phyloP scores from a whole-genome alignment of 2,329 filamentous ascomycete genomes.

The Ophiostoma himal-ulmi region DNA sequence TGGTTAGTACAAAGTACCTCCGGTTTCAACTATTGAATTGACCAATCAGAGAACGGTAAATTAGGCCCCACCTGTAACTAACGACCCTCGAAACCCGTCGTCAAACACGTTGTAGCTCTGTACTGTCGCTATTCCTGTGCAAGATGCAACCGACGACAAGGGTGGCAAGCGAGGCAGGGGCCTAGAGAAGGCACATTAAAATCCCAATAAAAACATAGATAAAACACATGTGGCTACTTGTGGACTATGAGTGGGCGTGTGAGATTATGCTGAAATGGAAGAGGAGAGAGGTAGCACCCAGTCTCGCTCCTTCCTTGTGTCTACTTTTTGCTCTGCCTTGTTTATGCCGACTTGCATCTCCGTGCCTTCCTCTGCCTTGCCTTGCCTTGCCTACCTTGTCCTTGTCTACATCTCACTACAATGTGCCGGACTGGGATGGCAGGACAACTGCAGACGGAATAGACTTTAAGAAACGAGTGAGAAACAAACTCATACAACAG shows the following conservation, averaged over 20 bases:
- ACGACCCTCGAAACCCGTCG: constrained; percentile 35
- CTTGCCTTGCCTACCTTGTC: neutral
- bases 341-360: neutral
- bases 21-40: neutral
- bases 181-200: neutral
- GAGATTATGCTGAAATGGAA: neutral
- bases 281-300: constrained; percentile 3
- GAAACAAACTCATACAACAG: neutral
- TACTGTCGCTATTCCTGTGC: constrained; percentile 21
- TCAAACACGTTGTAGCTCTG: constrained; percentile 38
- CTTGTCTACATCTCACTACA: neutral
- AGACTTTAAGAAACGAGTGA: no score
- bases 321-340: no score
- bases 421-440: neutral
- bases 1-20: neutral
- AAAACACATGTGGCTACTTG: constrained; percentile 10
- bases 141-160: neutral
- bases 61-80: constrained; percentile 35
- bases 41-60: neutral
- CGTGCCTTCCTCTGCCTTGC: neutral
- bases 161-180: neutral
- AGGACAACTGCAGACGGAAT: no score
- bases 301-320: neutral
- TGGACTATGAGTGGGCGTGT: neutral
- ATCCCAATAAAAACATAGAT: neutral